Conservation (phyloP, 371 early-diverging fungal genomes). For the Furculomyces boomerangus region DNA sequence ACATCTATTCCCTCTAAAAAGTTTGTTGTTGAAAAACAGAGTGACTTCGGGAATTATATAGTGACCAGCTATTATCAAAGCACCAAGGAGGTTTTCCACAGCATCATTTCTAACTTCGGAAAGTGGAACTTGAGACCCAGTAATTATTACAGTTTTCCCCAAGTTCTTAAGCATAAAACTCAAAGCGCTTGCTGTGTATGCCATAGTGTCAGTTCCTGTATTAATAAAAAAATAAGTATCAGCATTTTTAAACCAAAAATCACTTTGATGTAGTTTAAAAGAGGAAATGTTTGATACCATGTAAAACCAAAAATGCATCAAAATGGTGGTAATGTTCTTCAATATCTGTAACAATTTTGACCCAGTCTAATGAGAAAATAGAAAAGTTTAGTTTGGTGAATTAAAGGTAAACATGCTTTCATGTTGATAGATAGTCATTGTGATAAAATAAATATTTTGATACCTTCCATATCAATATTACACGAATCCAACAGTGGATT, state of each 20-base stretch:
- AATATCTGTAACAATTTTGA: slow-evolving; percentile 85
- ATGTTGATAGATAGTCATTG: no score
- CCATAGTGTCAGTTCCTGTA: slow-evolving; percentile 81
- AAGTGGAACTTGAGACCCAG: slow-evolving; percentile 90
- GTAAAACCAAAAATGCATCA: slow-evolving; percentile 87
- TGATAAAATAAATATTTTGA: background rate
- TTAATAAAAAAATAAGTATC: no score
- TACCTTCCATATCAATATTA: slow-evolving; percentile 79
- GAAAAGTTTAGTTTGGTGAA: slow-evolving; percentile 6
- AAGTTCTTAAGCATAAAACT: slow-evolving; percentile 92
- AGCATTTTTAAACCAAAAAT: background rate
- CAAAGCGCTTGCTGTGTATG: slow-evolving; percentile 82
- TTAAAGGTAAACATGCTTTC: no score
- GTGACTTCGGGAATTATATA: slow-evolving; percentile 94
- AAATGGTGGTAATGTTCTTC: slow-evolving; percentile 79
- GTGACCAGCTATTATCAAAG: slow-evolving; percentile 81
- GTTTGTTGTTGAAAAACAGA: slow-evolving; percentile 82
- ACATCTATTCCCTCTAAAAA: slow-evolving; percentile 90
- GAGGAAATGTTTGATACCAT: slow-evolving; percentile 27
- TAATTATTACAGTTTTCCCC: slow-evolving; percentile 84
- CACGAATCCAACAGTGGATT: slow-evolving; percentile 83
- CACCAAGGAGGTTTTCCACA: slow-evolving; percentile 85
- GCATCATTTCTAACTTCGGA: slow-evolving; percentile 95
- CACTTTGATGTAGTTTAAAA: background rate
- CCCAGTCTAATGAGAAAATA: slow-evolving; percentile 53